These are phyloP conservation scores for Kodamaea nitidulidarum DNA, from an alignment of 805 yeast genomes.

Conservation along the genomic window DNA sequence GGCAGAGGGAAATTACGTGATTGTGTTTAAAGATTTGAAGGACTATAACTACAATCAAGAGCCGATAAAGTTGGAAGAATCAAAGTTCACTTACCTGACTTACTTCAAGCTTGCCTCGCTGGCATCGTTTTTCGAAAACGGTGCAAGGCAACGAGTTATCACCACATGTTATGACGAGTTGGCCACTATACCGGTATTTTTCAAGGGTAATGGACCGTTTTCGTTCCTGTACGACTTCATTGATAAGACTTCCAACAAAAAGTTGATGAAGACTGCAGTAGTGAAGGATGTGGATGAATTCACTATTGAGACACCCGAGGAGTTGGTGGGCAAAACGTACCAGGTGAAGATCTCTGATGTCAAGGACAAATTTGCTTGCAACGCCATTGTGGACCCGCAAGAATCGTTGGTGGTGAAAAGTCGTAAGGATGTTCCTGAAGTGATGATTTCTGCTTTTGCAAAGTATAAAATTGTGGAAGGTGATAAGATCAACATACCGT, in stretches of 20 bases:
- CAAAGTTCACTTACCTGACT: slow-evolving; percentile 56
- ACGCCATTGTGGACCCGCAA: slow-evolving; percentile 60
- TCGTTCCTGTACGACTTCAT: slow-evolving; percentile 63
- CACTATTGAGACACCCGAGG: slow-evolving; percentile 49
- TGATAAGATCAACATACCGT: slow-evolving; percentile 52
- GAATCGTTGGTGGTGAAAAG: slow-evolving; percentile 57
- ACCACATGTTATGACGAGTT: slow-evolving; percentile 29
- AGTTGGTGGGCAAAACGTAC: slow-evolving; percentile 70
- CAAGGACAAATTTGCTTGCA: slow-evolving; percentile 74
- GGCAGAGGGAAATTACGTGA: slow-evolving; percentile 74
- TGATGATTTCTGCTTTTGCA: slow-evolving; percentile 17
- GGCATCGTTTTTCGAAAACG: slow-evolving; percentile 27
- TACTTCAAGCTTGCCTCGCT: slow-evolving; percentile 67
- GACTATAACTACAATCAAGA: slow-evolving; percentile 57
- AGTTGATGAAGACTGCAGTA: slow-evolving; percentile 23
- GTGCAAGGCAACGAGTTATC: slow-evolving; percentile 15
- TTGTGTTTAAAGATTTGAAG: slow-evolving; percentile 59
- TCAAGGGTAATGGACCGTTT: slow-evolving; percentile 82
- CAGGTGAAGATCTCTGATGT: slow-evolving; percentile 59
- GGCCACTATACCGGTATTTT: slow-evolving; percentile 45
- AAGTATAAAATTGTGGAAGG: slow-evolving; percentile 54
- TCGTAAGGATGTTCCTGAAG: slow-evolving; percentile 61
- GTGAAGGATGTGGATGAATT: slow-evolving; percentile 37
- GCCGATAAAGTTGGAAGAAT: slow-evolving; percentile 27
- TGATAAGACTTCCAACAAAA: slow-evolving; percentile 32